These are phyloP conservation scores for Rhizopogon rudus DNA, from an alignment of 768 basidiomycete genomes.

Conservation along the genomic window DNA sequence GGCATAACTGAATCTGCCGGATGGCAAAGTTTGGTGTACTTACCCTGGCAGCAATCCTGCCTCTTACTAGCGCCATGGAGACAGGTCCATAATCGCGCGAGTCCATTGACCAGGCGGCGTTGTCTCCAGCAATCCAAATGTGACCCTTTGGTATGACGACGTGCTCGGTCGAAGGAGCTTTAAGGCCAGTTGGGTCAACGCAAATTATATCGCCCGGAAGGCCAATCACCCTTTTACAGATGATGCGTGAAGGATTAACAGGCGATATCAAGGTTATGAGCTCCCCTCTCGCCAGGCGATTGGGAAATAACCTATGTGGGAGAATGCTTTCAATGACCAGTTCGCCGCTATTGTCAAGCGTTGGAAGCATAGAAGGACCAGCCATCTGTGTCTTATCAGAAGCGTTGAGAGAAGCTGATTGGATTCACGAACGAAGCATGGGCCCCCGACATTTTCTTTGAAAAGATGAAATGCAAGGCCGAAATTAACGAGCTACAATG, in stretches of 20 bases:
- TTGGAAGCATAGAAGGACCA: constrained; percentile 83
- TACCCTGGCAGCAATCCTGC: constrained; percentile 63
- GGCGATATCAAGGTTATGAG: constrained; percentile 72
- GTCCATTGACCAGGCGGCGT: constrained; percentile 76
- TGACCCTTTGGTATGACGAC: constrained; percentile 80
- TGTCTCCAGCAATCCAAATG: constrained; percentile 91
- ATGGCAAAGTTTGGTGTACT: constrained; percentile 12
- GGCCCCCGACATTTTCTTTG: constrained; percentile 52
- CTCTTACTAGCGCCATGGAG: constrained; percentile 71
- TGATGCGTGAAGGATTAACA: constrained; percentile 52
- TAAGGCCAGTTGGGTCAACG: constrained; percentile 75
- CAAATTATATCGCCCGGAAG: constrained; percentile 87
- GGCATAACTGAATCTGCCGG: neutral
- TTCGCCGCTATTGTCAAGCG: constrained; percentile 56
- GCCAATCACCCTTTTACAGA: constrained; percentile 90
- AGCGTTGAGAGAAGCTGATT: neutral
- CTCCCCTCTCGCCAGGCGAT: constrained; percentile 64
- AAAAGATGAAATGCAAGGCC: constrained; percentile 59
- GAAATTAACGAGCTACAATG: constrained; percentile 46
- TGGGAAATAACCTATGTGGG: constrained; percentile 46
- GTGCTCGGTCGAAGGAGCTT: constrained; percentile 64
- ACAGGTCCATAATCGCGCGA: constrained; percentile 93
- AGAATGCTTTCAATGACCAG: constrained; percentile 58
- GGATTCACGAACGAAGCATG: constrained; percentile 40
- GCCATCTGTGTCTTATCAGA: constrained; percentile 39